phyloP scores from a whole-genome alignment of 1,284 basidiomycete species.

The Phylloboletellus chloephorus region DNA sequence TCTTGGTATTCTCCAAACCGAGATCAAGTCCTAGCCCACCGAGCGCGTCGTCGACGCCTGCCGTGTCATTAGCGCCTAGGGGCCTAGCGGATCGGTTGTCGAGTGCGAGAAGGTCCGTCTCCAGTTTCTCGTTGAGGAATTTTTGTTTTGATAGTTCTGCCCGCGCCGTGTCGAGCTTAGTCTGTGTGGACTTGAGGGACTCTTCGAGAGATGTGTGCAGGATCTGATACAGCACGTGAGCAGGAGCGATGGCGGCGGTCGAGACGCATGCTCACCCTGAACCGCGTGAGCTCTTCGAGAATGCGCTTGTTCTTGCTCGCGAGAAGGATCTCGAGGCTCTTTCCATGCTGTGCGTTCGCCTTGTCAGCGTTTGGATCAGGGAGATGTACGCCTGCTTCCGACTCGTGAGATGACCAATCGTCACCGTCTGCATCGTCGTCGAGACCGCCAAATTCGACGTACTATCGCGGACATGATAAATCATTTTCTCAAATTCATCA shows the following conservation, averaged over 20 bases:
- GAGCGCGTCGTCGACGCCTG: slow-evolving; percentile 45
- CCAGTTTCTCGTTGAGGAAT: slow-evolving; percentile 81
- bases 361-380: slow-evolving; percentile 87
- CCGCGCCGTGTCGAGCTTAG: slow-evolving; percentile 54
- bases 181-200: slow-evolving; percentile 54
- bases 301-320: slow-evolving; percentile 92
- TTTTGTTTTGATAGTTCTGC: slow-evolving; percentile 75
- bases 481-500: background rate
- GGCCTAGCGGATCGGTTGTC: slow-evolving; percentile 41
- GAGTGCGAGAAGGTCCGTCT: slow-evolving; percentile 83
- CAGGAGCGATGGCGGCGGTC: background rate
- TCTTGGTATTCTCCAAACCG: slow-evolving; percentile 10
- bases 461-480: slow-evolving; percentile 43
- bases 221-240: slow-evolving; percentile 45
- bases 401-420: slow-evolving; percentile 36
- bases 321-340: slow-evolving; percentile 85
- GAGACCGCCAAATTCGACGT: slow-evolving; percentile 86
- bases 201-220: slow-evolving; percentile 75
- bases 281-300: slow-evolving; percentile 89
- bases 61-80: slow-evolving; percentile 27
- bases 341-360: slow-evolving; percentile 67
- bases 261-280: slow-evolving; percentile 54
- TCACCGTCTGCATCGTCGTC: slow-evolving; percentile 57
- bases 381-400: slow-evolving; percentile 45
- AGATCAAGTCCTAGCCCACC: slow-evolving; percentile 64